Conservation (phyloP, 73 alveolate genomes). For the Paramecium octaurelia region DNA sequence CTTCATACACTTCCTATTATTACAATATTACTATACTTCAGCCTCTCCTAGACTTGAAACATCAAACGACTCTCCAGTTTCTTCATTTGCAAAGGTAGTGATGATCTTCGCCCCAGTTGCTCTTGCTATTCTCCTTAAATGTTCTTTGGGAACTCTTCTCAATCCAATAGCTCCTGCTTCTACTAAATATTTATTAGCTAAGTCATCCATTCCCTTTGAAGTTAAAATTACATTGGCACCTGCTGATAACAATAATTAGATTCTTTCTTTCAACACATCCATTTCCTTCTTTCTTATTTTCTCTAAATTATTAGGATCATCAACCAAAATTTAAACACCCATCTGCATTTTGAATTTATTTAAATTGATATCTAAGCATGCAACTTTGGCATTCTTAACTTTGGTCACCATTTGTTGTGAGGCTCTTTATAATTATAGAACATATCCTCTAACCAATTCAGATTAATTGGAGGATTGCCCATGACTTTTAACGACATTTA, state of each 20-base stretch:
- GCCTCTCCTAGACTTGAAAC: conserved; percentile 56
- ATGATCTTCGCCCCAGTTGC: conserved; percentile 84
- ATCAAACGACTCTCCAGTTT: conserved; percentile 53
- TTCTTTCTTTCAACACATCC: conserved; percentile 93
- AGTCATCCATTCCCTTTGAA: conserved; percentile 97
- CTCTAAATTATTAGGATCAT: conserved; percentile 90
- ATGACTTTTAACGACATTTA: conserved; percentile 76
- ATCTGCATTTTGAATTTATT: conserved; percentile 92
- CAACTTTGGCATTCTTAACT: conserved; percentile 93
- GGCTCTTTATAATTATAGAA: conserved; percentile 54
- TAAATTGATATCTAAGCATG: conserved; percentile 92
- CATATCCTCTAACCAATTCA: conserved; percentile 61
- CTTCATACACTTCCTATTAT: conserved; percentile 81
- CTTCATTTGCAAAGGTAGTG: conserved; percentile 60
- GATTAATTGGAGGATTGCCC: conserved; percentile 54
- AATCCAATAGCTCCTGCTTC: conserved; percentile 91
- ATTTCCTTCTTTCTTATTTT: conserved; percentile 92
- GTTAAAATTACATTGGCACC: conserved; percentile 98
- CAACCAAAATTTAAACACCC: conserved; percentile 84
- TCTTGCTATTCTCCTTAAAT: conserved; percentile 95
- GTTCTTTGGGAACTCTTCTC: conserved; percentile 95
- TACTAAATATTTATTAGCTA: conserved; percentile 97
- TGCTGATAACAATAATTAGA: conserved; percentile 83
- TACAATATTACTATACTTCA: conserved; percentile 9
- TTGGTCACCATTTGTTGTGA: conserved; percentile 96